Evolutionary conservation across 305 asterid species (phyloP), one percentile per base, ranked within the genome.

Genomic region (Ruellia speciosa): DNA sequence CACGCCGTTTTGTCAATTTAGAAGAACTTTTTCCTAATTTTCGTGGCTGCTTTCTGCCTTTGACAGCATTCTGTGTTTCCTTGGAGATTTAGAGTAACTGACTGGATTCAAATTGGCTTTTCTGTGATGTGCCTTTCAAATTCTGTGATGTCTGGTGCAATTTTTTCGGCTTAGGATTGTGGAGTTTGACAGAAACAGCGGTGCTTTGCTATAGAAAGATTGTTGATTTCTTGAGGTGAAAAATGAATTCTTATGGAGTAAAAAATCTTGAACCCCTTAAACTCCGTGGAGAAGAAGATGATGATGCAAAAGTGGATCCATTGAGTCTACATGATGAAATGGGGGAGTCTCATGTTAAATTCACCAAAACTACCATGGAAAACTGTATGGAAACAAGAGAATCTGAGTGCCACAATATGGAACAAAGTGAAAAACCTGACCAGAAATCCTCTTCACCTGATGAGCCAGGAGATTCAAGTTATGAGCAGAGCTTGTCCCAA

Each of bases 191-290:
- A 54, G 34, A 65, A 33, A 50, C 15, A 46, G 28, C 45, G 46
- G 66, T 58, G 52, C n/a, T 65, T 68, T 52, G 58, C 58, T 59
- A 24, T n/a, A 62, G 65, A 65, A 64, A 33, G 62, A 3, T 37
- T 2, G 31, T 14, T 40, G 43, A 63, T 60, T 58, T 49, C 46
- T 56, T 62, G 7, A 51, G 12, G 55, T 46, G 53, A 54, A 43
- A 63, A 58, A 75, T 71, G 78, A 64, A 52, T 63, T 58, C 71
- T 57, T 60, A 54, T 58, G 79, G 69, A 56, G 61, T 58, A 20
- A 45, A 66, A 48, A 69, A 54, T 51, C 63, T 66, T 55, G 68
- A 67, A 62, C 69, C 72, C 52, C 39, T 20, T 45, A 16, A 41
- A 47, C 60, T 43, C 58, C 55, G 58, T 18, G 74, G 56, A 64